Percentiles rank a stretch among this genome's conserved stretches.
Evolutionary conservation across 129 eudicot genomes (phyloP).

Genomic region (Escallonia rubra): DNA sequence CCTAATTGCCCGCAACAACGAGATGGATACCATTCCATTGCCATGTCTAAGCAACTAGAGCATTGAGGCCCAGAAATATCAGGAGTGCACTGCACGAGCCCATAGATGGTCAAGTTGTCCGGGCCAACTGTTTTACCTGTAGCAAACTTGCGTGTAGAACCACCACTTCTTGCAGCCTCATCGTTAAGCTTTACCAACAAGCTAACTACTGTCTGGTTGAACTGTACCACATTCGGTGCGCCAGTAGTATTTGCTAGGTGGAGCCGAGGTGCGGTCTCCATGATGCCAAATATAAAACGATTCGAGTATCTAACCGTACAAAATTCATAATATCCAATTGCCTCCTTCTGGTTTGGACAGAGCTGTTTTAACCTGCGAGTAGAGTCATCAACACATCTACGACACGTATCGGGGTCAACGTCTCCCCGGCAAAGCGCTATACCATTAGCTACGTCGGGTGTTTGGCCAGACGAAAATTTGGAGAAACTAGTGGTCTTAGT

Average conservation of each 20-base stretch:
- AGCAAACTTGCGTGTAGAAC: conserved; percentile 16
- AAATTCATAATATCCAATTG: conserved; percentile 10
- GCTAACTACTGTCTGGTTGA: conserved; percentile 7
- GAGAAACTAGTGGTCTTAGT: conserved; percentile 15
- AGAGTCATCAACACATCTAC: conserved; percentile 3
- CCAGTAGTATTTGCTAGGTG: background rate
- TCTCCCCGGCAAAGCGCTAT: conserved; percentile 28
- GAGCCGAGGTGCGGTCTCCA: background rate
- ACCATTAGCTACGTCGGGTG: conserved; percentile 13
- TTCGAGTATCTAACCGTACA: conserved; percentile 47
- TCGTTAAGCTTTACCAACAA: conserved; percentile 20
- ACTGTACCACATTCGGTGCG: conserved; percentile 2
- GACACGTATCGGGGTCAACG: conserved; percentile 7
- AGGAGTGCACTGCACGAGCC: conserved; percentile 40
- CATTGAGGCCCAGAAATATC: conserved; percentile 19
- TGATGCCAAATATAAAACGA: conserved; percentile 19
- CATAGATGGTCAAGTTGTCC: conserved; percentile 11
- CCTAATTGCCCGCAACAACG: conserved; percentile 10
- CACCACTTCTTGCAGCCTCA: conserved; percentile 22
- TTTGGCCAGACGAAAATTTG: conserved; percentile 10
- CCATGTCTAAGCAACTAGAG: conserved; percentile 6
- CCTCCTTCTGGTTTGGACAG: conserved; percentile 31
- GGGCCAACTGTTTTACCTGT: conserved; percentile 10
- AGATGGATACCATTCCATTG: background rate
- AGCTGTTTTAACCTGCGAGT: background rate